Percentiles rank a stretch among this genome's conserved stretches.
Conservation (phyloP, 768 basidiomycete species). For the Phlegmacium glaucopus region DNA sequence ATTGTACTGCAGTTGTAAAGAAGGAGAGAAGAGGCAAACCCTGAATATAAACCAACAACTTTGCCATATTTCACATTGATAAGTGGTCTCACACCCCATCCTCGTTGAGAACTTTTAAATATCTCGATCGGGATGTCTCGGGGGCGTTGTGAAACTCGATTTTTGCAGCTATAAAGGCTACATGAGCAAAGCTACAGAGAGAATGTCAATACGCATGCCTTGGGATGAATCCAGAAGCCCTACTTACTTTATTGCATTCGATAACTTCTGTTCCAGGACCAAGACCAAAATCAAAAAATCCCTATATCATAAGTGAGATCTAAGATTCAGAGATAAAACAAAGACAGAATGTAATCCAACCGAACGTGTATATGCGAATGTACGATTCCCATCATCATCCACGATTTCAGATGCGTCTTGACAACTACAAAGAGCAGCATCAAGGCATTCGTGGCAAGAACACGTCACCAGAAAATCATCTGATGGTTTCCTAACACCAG, state of each 20-base stretch:
- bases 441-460: slow-evolving; percentile 36
- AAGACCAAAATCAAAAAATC: slow-evolving; percentile 43
- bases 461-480: slow-evolving; percentile 39
- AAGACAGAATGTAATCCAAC: slow-evolving; percentile 17
- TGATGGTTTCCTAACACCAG: slow-evolving; percentile 13
- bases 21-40: slow-evolving; percentile 45
- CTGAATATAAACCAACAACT: slow-evolving; percentile 66
- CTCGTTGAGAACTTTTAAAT: slow-evolving; percentile 57
- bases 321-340: not conserved
- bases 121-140: slow-evolving; percentile 57
- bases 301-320: slow-evolving; percentile 28
- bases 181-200: slow-evolving; percentile 44
- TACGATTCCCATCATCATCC: slow-evolving; percentile 22
- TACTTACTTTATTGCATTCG: slow-evolving; percentile 61
- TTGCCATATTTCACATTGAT: slow-evolving; percentile 44
- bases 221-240: not conserved
- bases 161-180: slow-evolving; percentile 37
- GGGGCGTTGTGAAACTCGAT: slow-evolving; percentile 60
- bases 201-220: not conserved
- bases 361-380: slow-evolving; percentile 42
- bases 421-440: slow-evolving; percentile 41
- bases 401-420: slow-evolving; percentile 40
- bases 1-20: not conserved
- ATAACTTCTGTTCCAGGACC: slow-evolving; percentile 48
- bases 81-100: slow-evolving; percentile 64